Evolutionary conservation across 78 protist species (phyloP).

Genomic region (Polysphondylium violaceum): DNA sequence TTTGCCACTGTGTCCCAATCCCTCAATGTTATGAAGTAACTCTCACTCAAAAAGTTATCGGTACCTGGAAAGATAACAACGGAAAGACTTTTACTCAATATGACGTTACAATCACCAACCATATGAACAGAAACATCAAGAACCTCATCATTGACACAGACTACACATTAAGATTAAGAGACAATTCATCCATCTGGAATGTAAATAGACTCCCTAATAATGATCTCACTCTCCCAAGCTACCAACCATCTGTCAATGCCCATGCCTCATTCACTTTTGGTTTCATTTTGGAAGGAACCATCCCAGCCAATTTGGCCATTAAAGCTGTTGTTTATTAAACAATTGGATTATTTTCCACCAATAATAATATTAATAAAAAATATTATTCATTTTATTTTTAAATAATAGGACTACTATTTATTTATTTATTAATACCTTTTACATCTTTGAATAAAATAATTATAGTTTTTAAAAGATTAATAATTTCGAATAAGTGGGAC

Average conservation of each 20-base stretch:
- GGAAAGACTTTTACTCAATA: slow-evolving; percentile 10
- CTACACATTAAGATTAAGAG: not conserved
- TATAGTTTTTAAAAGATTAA: slow-evolving; percentile 22
- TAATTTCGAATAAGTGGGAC: slow-evolving; percentile 25
- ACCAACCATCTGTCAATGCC: slow-evolving; percentile 22
- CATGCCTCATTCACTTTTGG: slow-evolving; percentile 27
- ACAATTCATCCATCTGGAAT: slow-evolving; percentile 29
- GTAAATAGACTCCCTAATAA: not conserved
- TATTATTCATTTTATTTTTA: too few relatives aligned
- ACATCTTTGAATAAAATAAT: slow-evolving; percentile 17
- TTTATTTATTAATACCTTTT: not conserved
- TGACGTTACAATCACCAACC: slow-evolving; percentile 17
- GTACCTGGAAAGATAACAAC: slow-evolving; percentile 29
- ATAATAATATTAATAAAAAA: too few relatives aligned
- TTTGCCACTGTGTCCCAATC: slow-evolving; percentile 8
- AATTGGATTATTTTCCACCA: too few relatives aligned
- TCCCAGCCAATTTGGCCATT: not conserved
- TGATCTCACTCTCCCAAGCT: not conserved
- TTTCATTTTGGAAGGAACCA: slow-evolving; percentile 20
- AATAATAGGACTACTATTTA: too few relatives aligned
- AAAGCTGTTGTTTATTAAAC: slow-evolving; percentile 16
- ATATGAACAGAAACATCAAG: slow-evolving; percentile 5
- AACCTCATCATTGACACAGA: slow-evolving; percentile 17
- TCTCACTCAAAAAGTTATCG: not conserved
- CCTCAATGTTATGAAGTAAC: slow-evolving; percentile 36